These are phyloP conservation scores for Comarum palustre DNA, from an alignment of 306 rosid genomes.

Conservation along the genomic window DNA sequence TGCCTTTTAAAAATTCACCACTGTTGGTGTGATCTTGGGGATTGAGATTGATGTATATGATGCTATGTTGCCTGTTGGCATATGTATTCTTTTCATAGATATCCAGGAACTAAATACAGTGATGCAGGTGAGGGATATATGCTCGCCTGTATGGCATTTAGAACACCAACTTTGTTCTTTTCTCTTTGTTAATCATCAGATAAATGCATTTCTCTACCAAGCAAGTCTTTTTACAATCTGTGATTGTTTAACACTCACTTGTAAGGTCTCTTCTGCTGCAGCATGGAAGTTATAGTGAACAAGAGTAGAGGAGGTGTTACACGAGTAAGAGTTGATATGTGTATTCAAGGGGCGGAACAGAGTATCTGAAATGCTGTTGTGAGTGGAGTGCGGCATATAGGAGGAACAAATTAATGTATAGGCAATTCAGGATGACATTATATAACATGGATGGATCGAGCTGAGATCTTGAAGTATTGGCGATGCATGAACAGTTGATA, in stretches of 20 bases:
- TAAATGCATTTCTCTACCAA: background rate
- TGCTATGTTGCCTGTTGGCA: background rate
- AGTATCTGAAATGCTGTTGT: constrained; percentile 2
- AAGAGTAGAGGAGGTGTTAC: constrained; percentile 12
- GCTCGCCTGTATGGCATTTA: background rate
- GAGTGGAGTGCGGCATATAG: constrained; percentile 39
- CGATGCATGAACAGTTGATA: constrained; percentile 38
- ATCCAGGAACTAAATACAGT: background rate
- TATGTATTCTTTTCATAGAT: background rate
- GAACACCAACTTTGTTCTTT: background rate
- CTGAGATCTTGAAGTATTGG: constrained; percentile 27
- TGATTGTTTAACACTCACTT: background rate
- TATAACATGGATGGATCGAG: constrained; percentile 2
- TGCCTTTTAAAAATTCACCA: background rate
- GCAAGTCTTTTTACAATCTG: background rate
- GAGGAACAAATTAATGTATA: constrained; percentile 10
- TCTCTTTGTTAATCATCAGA: constrained; percentile 1
- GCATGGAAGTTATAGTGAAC: constrained; percentile 71
- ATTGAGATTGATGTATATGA: background rate
- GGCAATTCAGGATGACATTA: constrained; percentile 19
- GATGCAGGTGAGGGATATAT: background rate
- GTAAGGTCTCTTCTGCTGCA: constrained; percentile 30
- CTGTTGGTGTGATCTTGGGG: background rate
- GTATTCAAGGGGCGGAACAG: constrained; percentile 6
- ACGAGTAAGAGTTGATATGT: constrained; percentile 2